Evolutionary conservation across 2,329 filamentous ascomycete genomes (phyloP), one percentile per base, ranked within the genome.

Genomic region (Onygena corvina): DNA sequence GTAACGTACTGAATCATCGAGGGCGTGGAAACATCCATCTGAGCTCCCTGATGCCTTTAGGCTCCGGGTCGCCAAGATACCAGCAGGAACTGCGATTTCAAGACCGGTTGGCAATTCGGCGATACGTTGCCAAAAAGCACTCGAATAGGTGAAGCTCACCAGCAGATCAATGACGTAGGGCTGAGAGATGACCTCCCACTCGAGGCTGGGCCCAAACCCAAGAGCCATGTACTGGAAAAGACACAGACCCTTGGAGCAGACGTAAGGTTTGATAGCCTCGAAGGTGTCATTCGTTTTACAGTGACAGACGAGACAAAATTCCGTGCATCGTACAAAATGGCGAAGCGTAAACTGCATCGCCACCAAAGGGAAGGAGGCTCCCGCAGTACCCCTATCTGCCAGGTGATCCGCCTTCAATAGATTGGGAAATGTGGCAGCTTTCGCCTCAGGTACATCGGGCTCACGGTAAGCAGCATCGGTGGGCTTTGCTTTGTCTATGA

Each of bases 221-320:
- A 93, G 71, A 12, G 77, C 74, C 74, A 94, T 84, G 67, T 92
- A 94, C 60, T 95, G 89, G 59, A 85, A 94, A 3, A 94, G 70
- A 59, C 89, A 95, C 2, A 95, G 71, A 1, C 75, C 71, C 9
- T 77, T 75, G 18, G 77, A 77, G 65, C 89, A 95, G 38, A 94
- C 86, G 53, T 84, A 86, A 1, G 70, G 71, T 51, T 71, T 72
- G 25, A 73, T 49, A 0, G 70, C 67, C 54, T 72, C 69, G 31
- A 90, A 80, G 0, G 77, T 75, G 1, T 73, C 73, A 1, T 76
- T 64, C 30, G 86, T 74, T 56, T 75, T 81, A 56, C 76, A 76
- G 63, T 93, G 85, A 59, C 89, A 95, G 20, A 89, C 80, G 49
- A 94, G 75, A 63, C 89, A 95, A 63, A 90, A 94, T 48, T 92